Evolutionary conservation across 2,329 filamentous ascomycete species (phyloP), one percentile per base, ranked within the genome.

Genomic region (Rasamsonia emersonii): DNA sequence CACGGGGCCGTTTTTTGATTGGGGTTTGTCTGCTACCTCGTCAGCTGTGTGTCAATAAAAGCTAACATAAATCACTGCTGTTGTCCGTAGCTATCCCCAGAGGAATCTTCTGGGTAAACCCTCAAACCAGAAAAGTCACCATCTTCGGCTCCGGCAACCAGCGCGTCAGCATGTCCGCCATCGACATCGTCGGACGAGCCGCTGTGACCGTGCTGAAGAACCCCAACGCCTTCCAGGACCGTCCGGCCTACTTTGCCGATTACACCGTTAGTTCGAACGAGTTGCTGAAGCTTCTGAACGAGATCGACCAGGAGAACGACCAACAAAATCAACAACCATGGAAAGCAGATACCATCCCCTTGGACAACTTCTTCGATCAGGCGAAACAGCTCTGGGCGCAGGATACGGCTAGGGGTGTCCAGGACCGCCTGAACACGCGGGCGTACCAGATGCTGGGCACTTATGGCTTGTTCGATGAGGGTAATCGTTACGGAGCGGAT

Each of bases 231-330:
- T 24, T n/a, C 23, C 23, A 4, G 14, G 23, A 24, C 8, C 23
- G 23, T n/a, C 23, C n/a, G 23, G 23, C 23, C 5, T 24, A 24
- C 23, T 24, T 24, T 24, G 23, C 23, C 5, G 23, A 24, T 24
- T 24, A 24, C 14, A 4, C 14, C 4, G 14, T 24, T 13, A 24
- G 23, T 13, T 24, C 10, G 10, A 24, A 24, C 14, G 23, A 24
- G 4, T 13, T 24, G 10, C 23, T 24, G 23, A 24, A 24, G 23
- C 4, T 9, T 10, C 23, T 24, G 10, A 24, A 24, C 14, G 23
- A 24, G 23, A 5, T 24, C 5, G 23, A 24, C n/a, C 10, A 24
- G 10, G n/a, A n/a, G n/a, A n/a, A n/a, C n/a, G n/a, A n/a, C n/a
- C n/a, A n/a, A n/a, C n/a, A n/a, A n/a, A n/a, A n/a, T n/a, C n/a